phyloP scores from a whole-genome alignment of 768 basidiomycete species.

The Mycena galopus region DNA sequence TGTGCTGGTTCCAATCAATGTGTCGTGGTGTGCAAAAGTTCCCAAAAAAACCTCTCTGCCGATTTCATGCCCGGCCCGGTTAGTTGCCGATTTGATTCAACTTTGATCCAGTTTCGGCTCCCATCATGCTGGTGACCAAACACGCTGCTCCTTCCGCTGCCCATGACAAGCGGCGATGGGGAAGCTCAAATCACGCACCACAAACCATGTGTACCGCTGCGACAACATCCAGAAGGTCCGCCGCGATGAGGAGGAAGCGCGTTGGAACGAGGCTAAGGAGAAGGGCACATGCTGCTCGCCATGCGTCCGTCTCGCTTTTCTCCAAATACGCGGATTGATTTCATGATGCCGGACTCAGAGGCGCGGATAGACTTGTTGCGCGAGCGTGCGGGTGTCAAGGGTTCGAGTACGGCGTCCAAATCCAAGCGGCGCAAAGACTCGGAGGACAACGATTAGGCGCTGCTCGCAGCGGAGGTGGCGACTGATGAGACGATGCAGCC shows the following conservation, averaged over 20 bases:
- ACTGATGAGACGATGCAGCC: slow-evolving; percentile 44
- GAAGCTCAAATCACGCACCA: slow-evolving; percentile 92
- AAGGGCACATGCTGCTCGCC: slow-evolving; percentile 79
- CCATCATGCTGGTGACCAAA: no score
- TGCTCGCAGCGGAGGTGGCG: slow-evolving; percentile 39
- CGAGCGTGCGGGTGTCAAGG: slow-evolving; percentile 65
- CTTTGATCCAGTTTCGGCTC: no score
- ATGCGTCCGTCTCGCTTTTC: no score
- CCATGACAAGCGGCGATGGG: slow-evolving; percentile 64
- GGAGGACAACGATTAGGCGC: slow-evolving; percentile 54
- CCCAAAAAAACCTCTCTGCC: no score
- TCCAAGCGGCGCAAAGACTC: slow-evolving; percentile 55
- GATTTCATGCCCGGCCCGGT: no score
- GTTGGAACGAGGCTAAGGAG: slow-evolving; percentile 72
- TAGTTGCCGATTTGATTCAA: no score
- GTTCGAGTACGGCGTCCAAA: no score
- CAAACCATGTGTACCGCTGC: slow-evolving; percentile 85
- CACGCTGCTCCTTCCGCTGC: neutral
- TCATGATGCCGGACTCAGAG: slow-evolving; percentile 76
- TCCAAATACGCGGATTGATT: slow-evolving; percentile 35
- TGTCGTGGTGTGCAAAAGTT: no score
- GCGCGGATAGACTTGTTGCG: slow-evolving; percentile 78
- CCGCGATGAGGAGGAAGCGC: slow-evolving; percentile 86
- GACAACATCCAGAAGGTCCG: slow-evolving; percentile 89
- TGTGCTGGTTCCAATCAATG: no score